phyloP scores from a whole-genome alignment of 257 asterid genomes.

The Agastache rugosa region DNA sequence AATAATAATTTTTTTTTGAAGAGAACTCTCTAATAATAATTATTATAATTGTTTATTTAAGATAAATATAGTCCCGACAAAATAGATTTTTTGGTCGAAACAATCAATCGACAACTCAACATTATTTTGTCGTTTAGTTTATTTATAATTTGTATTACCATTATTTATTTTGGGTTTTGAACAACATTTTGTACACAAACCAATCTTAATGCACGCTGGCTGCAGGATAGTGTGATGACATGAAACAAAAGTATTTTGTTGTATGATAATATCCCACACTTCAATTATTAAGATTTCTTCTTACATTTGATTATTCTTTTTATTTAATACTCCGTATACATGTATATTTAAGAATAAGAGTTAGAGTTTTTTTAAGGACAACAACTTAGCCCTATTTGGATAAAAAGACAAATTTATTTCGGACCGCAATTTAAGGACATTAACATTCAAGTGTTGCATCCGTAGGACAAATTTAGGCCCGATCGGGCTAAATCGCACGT shows the following conservation, averaged over 20 bases:
- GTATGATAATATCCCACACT: neutral
- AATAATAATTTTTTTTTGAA: too few species aligned
- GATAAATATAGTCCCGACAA: neutral
- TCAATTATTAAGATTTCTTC: neutral
- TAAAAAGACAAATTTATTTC: too few species aligned
- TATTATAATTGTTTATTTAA: neutral
- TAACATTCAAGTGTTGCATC: too few species aligned
- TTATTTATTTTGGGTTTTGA: neutral
- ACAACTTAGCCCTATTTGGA: too few species aligned
- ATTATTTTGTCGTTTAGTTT: neutral
- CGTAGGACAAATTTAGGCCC: too few species aligned
- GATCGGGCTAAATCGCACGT: too few species aligned
- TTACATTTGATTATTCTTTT: neutral
- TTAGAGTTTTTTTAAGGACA: too few species aligned
- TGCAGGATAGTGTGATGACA: slow-evolving; percentile 1
- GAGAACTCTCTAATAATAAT: too few species aligned
- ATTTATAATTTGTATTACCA: neutral
- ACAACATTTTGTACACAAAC: neutral
- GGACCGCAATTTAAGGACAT: too few species aligned
- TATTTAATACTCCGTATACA: too few species aligned
- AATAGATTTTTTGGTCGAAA: neutral
- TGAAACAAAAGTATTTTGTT: neutral
- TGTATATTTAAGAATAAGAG: too few species aligned
- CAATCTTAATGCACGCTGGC: neutral
- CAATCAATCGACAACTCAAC: neutral